Conservation (phyloP, 139 green algal genomes). For the Spirogloea muscicola region DNA sequence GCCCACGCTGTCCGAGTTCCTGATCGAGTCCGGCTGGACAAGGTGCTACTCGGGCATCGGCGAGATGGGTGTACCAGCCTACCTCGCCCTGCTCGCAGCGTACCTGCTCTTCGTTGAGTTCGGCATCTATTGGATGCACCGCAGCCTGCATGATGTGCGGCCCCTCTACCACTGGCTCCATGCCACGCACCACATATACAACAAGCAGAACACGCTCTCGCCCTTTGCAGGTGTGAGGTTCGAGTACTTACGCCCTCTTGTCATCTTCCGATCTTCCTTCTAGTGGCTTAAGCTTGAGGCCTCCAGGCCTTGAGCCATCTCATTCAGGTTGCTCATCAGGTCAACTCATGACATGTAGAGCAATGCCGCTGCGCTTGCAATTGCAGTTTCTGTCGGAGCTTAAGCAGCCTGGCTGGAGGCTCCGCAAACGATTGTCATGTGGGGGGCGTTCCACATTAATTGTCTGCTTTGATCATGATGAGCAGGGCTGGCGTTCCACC, state of each 20-base stretch:
- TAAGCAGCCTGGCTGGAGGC: too few relatives aligned
- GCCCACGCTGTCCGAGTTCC: slow-evolving; percentile 68
- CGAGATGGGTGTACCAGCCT: slow-evolving; percentile 67
- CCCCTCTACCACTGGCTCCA: slow-evolving; percentile 69
- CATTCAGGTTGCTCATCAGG: too few relatives aligned
- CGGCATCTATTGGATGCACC: slow-evolving; percentile 93
- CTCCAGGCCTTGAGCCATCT: too few relatives aligned
- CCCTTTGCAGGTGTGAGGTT: slow-evolving; percentile 80
- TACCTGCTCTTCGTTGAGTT: slow-evolving; percentile 92
- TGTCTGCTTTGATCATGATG: too few relatives aligned
- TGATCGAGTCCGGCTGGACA: slow-evolving; percentile 81
- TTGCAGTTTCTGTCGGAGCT: too few relatives aligned
- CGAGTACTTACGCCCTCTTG: too few relatives aligned
- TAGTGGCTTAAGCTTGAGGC: too few relatives aligned
- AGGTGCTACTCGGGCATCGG: slow-evolving; percentile 65
- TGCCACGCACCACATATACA: slow-evolving; percentile 93
- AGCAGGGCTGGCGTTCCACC: slow-evolving; percentile 85
- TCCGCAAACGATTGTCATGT: too few relatives aligned
- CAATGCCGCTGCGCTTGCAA: too few relatives aligned
- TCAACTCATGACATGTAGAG: too few relatives aligned
- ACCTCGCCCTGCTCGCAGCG: slow-evolving; percentile 68
- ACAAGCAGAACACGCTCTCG: slow-evolving; percentile 94
- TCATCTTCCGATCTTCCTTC: too few relatives aligned
- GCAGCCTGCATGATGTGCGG: slow-evolving; percentile 76
- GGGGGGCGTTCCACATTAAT: too few relatives aligned